Evolutionary conservation across 2,329 filamentous ascomycete genomes (phyloP), one percentile per base, ranked within the genome.

Genomic region (Nemania sp.): DNA sequence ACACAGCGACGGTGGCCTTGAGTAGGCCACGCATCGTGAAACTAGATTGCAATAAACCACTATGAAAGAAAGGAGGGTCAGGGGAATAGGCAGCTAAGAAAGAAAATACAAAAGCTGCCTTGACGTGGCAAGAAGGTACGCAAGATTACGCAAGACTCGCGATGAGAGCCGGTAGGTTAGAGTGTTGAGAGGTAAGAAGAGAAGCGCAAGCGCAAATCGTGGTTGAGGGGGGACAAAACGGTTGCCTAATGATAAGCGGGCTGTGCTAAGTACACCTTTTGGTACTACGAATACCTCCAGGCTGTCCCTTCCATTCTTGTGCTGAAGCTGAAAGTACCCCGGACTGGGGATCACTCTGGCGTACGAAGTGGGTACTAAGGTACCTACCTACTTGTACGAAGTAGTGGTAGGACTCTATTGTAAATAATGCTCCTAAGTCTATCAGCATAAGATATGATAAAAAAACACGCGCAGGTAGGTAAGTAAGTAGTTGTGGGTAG

Each of bases 11-110:
- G 62, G 72, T 72, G 60, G 70, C 71, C 71, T 69, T 69, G 43
- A 69, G 57, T 51, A 72, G 71, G 69, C 74, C 72, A 65, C 69
- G 71, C 75, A 78, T 78, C 50, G 53, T 69, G 62, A 64, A n/a
- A 62, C 57, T 46, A 70, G 67, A 67, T 65, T 52, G 63, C 59
- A 67, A 35, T 12, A 17, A 52, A 60, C 40, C 49, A 50, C 18
- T 35, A 46, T 51, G 45, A 4, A 11, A 29, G 25, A 29, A 29
- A 39, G 43, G 11, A 43, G 50, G 45, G 29, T 32, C 56, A 52
- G 18, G n/a, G n/a, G 1, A 50, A 58, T 20, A 58, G 40, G 50
- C 53, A 59, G 54, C 32, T 32, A 20, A 35, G 53, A 48, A 42
- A 37, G 35, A 42, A 15, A 35, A 37, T 17, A 13, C 21, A 7